Conservation (phyloP, 192 early-diverging fungal genomes). For the Podila minutissima region DNA sequence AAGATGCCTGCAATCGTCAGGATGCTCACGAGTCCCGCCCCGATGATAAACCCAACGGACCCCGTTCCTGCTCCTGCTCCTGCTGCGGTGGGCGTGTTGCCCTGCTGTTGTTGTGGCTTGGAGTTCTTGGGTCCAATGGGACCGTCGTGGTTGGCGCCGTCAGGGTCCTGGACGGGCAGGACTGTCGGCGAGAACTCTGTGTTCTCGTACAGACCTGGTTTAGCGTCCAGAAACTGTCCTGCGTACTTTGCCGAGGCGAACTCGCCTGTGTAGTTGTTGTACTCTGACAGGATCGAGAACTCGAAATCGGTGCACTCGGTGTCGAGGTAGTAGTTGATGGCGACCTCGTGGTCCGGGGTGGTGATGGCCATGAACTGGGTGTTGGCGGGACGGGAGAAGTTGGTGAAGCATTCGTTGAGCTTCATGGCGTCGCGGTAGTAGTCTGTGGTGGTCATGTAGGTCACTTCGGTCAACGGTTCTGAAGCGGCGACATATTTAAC, state of each 20-base stretch:
- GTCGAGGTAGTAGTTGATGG: slow-evolving; percentile 36
- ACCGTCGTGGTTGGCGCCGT: not conserved
- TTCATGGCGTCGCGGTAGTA: slow-evolving; percentile 5
- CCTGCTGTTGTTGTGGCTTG: not conserved
- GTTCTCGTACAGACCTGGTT: slow-evolving; percentile 38
- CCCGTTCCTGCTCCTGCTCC: not conserved
- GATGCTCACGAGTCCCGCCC: slow-evolving; percentile 22
- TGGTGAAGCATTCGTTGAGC: slow-evolving; percentile 20
- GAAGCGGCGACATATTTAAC: slow-evolving; percentile 7
- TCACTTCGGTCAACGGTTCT: slow-evolving; percentile 5
- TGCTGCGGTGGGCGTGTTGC: not conserved
- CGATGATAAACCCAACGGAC: slow-evolving; percentile 20
- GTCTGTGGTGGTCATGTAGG: slow-evolving; percentile 2
- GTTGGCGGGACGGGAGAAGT: not conserved
- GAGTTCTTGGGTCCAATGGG: not conserved
- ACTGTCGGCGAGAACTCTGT: slow-evolving; percentile 17
- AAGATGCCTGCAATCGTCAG: slow-evolving; percentile 19
- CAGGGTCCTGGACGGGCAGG: slow-evolving; percentile 4
- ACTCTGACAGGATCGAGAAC: slow-evolving; percentile 21
- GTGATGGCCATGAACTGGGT: slow-evolving; percentile 16
- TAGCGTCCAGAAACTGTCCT: slow-evolving; percentile 24
- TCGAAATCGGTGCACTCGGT: slow-evolving; percentile 45
- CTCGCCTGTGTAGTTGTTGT: slow-evolving; percentile 4
- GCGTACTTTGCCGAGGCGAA: slow-evolving; percentile 29
- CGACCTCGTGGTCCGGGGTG: slow-evolving; percentile 1